Evolutionary conservation across 129 eudicot genomes (phyloP), one percentile per base, ranked within the genome.

Genomic region (Artemisia tridentata): DNA sequence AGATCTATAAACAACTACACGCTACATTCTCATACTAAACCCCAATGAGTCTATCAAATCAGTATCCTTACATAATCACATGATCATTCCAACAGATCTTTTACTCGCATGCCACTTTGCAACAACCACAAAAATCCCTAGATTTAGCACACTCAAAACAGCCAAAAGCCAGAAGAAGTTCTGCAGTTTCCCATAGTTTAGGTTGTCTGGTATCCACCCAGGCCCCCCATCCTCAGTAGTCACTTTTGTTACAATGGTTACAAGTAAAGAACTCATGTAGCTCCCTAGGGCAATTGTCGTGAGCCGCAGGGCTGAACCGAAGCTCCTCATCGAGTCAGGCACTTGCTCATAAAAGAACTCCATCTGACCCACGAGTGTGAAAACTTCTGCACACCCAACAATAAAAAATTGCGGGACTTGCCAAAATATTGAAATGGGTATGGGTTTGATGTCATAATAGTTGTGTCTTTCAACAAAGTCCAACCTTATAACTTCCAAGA

Each of bases 371-470:
- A 86, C 69, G 49, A 73, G 72, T 0, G 91, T 83, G 45, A 86
- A 86, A n/a, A 86, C 91, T 49, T 86, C 91, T 1, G 91, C 91
- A 63, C 91, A 86, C 16, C 91, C 91, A 11, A 86, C 74, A 49
- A 86, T 67, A 61, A 86, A 77, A 34, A 82, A 86, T 11, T 86
- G 91, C 0, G 91, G 91, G 45, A 86, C 85, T 68, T 86, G 91
- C 87, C 87, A 86, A 66, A 86, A 86, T 0, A 86, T 46, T 3
- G 88, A 80, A 81, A 86, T 80, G 21, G 88, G 85, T 38, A 83
- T 49, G 29, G 83, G 69, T 48, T 72, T 29, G 11, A 53, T 63
- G n/a, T 86, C 84, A 18, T 81, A 87, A 67, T 81, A 84, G 6
- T 84, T 64, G 52, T 87, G 64, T 57, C 82, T 19, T 59, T 48